Evolutionary conservation across 2,329 filamentous ascomycete species (phyloP).

Genomic region (Ascomycota sp.): DNA sequence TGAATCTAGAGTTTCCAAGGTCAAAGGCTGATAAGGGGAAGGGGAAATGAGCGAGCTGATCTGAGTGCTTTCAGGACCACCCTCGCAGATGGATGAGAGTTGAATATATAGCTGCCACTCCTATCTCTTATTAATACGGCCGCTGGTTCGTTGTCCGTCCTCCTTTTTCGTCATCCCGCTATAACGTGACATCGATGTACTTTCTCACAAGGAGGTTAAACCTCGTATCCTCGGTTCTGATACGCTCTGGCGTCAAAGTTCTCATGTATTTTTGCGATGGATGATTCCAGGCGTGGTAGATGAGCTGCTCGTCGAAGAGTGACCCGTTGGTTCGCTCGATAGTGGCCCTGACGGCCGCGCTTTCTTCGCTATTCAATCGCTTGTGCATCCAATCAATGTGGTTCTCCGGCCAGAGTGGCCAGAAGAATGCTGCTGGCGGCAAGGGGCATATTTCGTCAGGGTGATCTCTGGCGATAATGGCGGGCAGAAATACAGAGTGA

Average conservation of each 20-base stretch:
- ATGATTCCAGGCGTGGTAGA: background rate
- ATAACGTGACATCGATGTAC: background rate
- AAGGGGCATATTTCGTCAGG: background rate
- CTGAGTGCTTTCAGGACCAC: too few species aligned
- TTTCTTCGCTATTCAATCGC: background rate
- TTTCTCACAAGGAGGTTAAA: conserved; percentile 1
- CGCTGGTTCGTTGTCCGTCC: too few species aligned
- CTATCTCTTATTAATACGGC: too few species aligned
- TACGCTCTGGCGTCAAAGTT: background rate
- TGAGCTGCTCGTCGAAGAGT: background rate
- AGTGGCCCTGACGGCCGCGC: background rate
- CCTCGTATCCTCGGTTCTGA: background rate
- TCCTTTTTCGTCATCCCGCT: too few species aligned
- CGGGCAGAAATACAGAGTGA: conserved; percentile 1
- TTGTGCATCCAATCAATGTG: conserved; percentile 1
- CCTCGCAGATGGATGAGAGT: too few species aligned
- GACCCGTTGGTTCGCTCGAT: background rate
- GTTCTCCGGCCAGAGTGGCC: background rate
- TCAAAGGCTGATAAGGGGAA: too few species aligned
- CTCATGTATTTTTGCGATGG: background rate
- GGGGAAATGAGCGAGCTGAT: too few species aligned
- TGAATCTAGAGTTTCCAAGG: too few species aligned
- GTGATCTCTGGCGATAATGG: background rate
- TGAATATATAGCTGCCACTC: too few species aligned
- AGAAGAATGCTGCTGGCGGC: conserved; percentile 1